phyloP scores from a whole-genome alignment of 2,329 filamentous ascomycete genomes.

The Ophiostoma perfectum region DNA sequence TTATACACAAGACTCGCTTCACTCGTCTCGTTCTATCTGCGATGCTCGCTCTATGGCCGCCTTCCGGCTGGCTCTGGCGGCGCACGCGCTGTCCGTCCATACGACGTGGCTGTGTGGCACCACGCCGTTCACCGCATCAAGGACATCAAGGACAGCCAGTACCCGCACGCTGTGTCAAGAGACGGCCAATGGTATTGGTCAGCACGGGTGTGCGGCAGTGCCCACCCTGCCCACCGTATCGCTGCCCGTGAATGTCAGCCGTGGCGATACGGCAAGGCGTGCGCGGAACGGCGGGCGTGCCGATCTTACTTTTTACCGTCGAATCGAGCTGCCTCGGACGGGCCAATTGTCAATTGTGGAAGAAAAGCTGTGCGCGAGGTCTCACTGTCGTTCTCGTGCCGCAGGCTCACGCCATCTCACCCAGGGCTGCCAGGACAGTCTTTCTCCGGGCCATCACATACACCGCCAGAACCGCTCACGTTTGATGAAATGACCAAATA shows the following conservation, averaged over 20 bases:
- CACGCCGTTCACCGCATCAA: background rate
- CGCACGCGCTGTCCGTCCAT: background rate
- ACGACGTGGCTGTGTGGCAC: background rate
- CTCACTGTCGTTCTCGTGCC: too few species aligned
- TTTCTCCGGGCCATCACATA: too few species aligned
- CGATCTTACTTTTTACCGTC: too few species aligned
- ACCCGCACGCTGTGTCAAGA: background rate
- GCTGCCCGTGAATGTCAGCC: background rate
- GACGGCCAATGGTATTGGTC: background rate
- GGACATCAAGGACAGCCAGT: background rate
- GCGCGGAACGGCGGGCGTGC: background rate
- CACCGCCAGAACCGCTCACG: too few species aligned
- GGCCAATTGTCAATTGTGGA: too few species aligned
- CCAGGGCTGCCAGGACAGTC: too few species aligned
- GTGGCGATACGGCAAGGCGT: background rate
- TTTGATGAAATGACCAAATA: too few species aligned
- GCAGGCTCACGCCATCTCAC: too few species aligned
- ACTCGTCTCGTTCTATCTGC: background rate
- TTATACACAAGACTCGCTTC: too few species aligned
- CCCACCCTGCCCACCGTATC: background rate
- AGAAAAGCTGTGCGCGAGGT: too few species aligned
- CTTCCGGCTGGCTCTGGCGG: background rate
- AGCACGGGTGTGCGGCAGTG: background rate
- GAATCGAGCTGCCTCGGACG: too few species aligned
- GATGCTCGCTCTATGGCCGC: background rate